These are phyloP conservation scores for Neocucurbitaria cava DNA, from an alignment of 2,329 filamentous ascomycete species.

Conservation along the genomic window DNA sequence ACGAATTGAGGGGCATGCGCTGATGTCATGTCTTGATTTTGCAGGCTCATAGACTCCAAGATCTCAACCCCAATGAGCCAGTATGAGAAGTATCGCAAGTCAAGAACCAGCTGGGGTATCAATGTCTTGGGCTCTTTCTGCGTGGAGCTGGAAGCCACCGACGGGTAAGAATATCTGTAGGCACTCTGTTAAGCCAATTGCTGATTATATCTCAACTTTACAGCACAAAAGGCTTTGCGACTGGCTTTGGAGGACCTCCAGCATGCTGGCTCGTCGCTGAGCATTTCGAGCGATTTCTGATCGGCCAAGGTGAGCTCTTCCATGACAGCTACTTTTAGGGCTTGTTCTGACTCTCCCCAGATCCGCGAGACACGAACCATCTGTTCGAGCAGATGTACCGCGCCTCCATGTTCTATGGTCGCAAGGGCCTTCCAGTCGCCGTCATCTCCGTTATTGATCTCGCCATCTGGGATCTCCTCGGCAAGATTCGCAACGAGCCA, in stretches of 20 bases:
- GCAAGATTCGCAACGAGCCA: conserved; percentile 89
- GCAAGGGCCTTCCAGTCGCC: conserved; percentile 87
- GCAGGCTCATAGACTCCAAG: conserved; percentile 85
- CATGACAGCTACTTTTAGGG: background rate
- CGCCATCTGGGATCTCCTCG: conserved; percentile 89
- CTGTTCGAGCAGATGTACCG: conserved; percentile 98
- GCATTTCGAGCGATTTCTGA: conserved; percentile 90
- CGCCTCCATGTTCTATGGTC: conserved; percentile 93
- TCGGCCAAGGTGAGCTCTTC: conserved; percentile 69
- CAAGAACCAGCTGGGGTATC: conserved; percentile 92
- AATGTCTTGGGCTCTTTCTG: conserved; percentile 93
- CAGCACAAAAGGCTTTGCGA: conserved; percentile 88
- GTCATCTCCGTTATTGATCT: conserved; percentile 95
- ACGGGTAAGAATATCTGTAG: conserved; percentile 55
- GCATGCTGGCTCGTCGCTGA: conserved; percentile 93
- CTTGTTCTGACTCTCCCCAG: conserved; percentile 49
- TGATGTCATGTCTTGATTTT: background rate
- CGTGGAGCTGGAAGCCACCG: conserved; percentile 84
- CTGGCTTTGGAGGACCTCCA: conserved; percentile 90
- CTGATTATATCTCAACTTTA: background rate
- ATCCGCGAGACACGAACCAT: conserved; percentile 88
- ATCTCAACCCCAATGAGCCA: conserved; percentile 92
- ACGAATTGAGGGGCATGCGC: background rate
- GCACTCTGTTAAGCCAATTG: background rate
- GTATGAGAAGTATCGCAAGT: conserved; percentile 87